A percentile compares a stretch with the other conserved stretches of the same genome.
phyloP scores from a whole-genome alignment of 2,329 filamentous ascomycete genomes.

The Nannizzia gypsea region DNA sequence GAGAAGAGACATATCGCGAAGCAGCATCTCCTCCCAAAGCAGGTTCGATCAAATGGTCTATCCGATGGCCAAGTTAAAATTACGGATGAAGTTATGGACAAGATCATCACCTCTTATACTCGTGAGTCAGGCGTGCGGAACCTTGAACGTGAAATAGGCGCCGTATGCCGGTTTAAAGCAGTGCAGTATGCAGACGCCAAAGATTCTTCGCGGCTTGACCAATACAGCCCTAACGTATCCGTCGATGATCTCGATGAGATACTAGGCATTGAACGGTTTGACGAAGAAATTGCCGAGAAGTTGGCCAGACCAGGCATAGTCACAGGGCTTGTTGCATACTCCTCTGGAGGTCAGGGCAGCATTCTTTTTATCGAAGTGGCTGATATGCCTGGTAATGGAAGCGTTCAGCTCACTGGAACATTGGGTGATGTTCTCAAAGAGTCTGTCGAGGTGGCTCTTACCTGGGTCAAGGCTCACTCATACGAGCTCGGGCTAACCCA shows the following conservation, averaged over 20 bases:
- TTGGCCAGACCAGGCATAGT: constrained; percentile 76
- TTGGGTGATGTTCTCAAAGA: constrained; percentile 95
- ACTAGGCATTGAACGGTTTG: constrained; percentile 82
- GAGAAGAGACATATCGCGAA: constrained; percentile 94
- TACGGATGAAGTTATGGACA: constrained; percentile 74
- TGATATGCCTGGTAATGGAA: constrained; percentile 87
- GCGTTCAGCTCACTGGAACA: constrained; percentile 90
- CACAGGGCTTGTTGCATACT: constrained; percentile 91
- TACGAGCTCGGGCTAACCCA: constrained; percentile 77
- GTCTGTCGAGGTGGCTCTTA: constrained; percentile 87
- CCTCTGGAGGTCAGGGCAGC: constrained; percentile 79
- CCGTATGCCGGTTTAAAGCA: constrained; percentile 86
- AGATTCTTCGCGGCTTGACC: constrained; percentile 55
- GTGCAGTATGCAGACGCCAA: constrained; percentile 88
- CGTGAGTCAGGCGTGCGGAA: constrained; percentile 93
- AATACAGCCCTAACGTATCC: constrained; percentile 62
- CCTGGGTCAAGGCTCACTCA: constrained; percentile 94
- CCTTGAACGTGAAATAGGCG: constrained; percentile 87
- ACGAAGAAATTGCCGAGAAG: constrained; percentile 90
- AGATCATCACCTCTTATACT: constrained; percentile 92
- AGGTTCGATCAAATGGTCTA: constrained; percentile 82
- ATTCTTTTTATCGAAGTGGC: constrained; percentile 98
- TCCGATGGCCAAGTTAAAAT: constrained; percentile 62
- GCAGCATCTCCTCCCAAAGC: constrained; percentile 90
- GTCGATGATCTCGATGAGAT: constrained; percentile 79